Conservation (phyloP, 2,329 filamentous ascomycete species). For the Colletotrichum tropicale region DNA sequence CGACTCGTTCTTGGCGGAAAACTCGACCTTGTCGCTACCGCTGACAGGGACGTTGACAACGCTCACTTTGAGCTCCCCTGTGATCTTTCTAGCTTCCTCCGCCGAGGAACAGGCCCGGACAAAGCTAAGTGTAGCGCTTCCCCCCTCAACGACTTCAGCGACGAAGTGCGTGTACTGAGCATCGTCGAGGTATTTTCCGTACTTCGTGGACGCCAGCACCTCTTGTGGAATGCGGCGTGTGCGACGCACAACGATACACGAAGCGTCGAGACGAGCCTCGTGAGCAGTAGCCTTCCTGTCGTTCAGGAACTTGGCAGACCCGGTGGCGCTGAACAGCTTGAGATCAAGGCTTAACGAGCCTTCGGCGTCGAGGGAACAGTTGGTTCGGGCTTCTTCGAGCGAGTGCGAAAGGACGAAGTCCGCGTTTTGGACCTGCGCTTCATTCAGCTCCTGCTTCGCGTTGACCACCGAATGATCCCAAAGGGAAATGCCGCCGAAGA, state of each 20-base stretch:
- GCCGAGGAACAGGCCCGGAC: background rate
- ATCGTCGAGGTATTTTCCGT: background rate
- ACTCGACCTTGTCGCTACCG: background rate
- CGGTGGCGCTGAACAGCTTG: background rate
- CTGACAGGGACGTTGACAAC: background rate
- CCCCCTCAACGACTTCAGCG: background rate
- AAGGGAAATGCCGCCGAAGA: background rate
- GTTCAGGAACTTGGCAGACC: background rate
- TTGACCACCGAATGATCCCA: background rate
- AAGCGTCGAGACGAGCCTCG: background rate
- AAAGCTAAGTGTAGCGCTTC: background rate
- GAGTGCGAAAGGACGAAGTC: background rate
- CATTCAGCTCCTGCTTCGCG: background rate
- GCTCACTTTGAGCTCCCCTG: background rate
- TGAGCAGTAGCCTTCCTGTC: background rate
- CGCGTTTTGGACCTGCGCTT: background rate
- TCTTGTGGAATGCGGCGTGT: background rate
- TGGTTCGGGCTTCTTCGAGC: background rate
- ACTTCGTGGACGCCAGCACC: background rate
- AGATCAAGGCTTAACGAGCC: background rate
- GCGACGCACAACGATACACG: background rate
- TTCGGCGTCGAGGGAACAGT: background rate
- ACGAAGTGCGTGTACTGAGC: background rate
- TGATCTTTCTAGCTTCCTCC: background rate
- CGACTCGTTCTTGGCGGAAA: background rate